phyloP scores from a whole-genome alignment of 2,329 filamentous ascomycete genomes.

The Paramyrothecium roridum region DNA sequence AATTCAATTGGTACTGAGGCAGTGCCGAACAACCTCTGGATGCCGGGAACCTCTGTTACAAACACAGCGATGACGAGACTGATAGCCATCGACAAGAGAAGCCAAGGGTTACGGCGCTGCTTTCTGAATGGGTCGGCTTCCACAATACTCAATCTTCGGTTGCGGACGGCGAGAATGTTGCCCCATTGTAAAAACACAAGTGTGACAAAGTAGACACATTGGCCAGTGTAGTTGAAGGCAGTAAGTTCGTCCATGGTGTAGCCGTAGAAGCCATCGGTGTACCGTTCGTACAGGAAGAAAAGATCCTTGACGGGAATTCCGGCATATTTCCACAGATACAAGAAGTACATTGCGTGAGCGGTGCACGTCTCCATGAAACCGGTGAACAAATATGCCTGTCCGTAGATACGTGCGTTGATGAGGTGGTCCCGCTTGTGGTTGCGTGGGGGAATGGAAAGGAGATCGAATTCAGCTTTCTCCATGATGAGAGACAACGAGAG shows the following conservation, averaged over 20 bases:
- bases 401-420: conserved; percentile 49
- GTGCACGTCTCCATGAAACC: conserved; percentile 48
- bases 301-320: conserved; percentile 44
- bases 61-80: conserved; percentile 50
- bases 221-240: conserved; percentile 45
- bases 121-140: conserved; percentile 47
- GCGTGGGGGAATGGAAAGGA: conserved; percentile 46
- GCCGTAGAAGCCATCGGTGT: conserved; percentile 44
- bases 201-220: conserved; percentile 52
- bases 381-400: conserved; percentile 49
- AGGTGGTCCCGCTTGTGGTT: conserved; percentile 48
- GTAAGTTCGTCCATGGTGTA: conserved; percentile 41
- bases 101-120: conserved; percentile 46
- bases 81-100: conserved; percentile 41
- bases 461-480: conserved; percentile 53
- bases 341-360: conserved; percentile 51
- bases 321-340: conserved; percentile 46
- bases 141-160: conserved; percentile 47
- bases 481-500: conserved; percentile 48
- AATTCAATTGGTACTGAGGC: conserved; percentile 47
- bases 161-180: conserved; percentile 49
- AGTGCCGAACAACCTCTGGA: conserved; percentile 46
- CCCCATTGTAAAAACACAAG: conserved; percentile 53
- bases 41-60: conserved; percentile 47
- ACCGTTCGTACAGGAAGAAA: conserved; percentile 47